These are phyloP conservation scores for Musa beccarii DNA, from an alignment of 176 grass and related monocot species.

Conservation along the genomic window DNA sequence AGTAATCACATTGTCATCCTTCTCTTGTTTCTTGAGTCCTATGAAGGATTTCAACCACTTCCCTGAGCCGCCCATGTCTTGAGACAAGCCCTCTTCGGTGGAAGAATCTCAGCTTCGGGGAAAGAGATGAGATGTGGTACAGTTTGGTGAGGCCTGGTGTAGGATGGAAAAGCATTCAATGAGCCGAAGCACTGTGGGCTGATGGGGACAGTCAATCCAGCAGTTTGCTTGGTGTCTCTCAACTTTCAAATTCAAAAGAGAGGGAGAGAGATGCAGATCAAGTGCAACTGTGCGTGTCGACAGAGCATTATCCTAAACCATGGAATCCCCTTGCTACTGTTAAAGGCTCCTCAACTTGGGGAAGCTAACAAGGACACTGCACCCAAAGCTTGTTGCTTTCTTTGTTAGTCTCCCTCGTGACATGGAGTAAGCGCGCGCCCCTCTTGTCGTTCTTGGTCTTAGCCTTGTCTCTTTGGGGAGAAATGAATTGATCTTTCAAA, in stretches of 20 bases:
- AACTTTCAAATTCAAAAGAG: background rate
- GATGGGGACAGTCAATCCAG: background rate
- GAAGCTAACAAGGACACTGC: background rate
- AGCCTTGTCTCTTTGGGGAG: background rate
- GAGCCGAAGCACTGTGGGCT: background rate
- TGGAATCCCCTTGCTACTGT: background rate
- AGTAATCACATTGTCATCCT: constrained; percentile 52
- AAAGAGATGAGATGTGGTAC: background rate
- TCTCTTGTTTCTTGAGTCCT: constrained; percentile 79
- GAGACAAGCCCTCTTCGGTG: background rate
- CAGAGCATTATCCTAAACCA: too few species aligned
- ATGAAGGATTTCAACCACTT: constrained; percentile 88
- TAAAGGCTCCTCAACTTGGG: background rate
- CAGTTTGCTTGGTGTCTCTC: background rate
- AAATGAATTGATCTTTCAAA: background rate
- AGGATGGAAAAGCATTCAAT: background rate
- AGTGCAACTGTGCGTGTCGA: background rate
- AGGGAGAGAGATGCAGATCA: background rate
- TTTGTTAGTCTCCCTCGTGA: background rate
- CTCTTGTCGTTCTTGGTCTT: background rate
- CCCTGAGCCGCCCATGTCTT: constrained; percentile 53
- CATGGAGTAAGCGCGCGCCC: background rate
- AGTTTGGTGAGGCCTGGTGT: background rate
- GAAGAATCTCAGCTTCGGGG: constrained; percentile 10
- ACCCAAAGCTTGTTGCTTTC: background rate